Evolutionary conservation across 2,329 filamentous ascomycete species (phyloP).

Genomic region (Penicillium sp.): DNA sequence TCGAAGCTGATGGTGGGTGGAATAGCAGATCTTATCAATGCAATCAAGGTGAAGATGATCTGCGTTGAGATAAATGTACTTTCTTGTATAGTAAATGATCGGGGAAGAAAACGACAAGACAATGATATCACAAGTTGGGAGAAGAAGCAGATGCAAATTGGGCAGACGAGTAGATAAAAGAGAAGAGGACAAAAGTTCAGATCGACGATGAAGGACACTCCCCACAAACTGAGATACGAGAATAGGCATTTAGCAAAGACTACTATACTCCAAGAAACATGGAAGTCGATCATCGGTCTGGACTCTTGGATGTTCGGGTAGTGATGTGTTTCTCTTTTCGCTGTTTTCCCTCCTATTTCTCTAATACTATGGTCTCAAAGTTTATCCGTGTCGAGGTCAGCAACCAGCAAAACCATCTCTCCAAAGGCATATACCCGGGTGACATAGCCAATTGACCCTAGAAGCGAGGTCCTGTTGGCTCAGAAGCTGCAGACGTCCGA

Average conservation of each 20-base stretch:
- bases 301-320: not conserved
- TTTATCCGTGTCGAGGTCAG: not conserved
- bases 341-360: not conserved
- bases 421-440: not conserved
- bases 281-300: conserved; percentile 1
- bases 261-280: not conserved
- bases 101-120: not conserved
- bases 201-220: conserved; percentile 4
- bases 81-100: not conserved
- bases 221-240: conserved; percentile 13
- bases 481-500: conserved; percentile 7
- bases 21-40: conserved; percentile 1
- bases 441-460: not conserved
- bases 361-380: not conserved
- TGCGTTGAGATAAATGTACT: not conserved
- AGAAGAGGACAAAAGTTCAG: conserved; percentile 11
- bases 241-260: not conserved
- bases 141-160: conserved; percentile 10
- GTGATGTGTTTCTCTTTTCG: not conserved
- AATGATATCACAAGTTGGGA: conserved; percentile 7
- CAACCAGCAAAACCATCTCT: not conserved
- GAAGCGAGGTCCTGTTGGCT: conserved; percentile 3
- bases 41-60: not conserved
- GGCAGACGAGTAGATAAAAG: conserved; percentile 10
- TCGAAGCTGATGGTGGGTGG: not conserved